These are phyloP conservation scores for Aureobasidium sp. DNA, from an alignment of 2,329 filamentous ascomycete genomes.

Conservation along the genomic window DNA sequence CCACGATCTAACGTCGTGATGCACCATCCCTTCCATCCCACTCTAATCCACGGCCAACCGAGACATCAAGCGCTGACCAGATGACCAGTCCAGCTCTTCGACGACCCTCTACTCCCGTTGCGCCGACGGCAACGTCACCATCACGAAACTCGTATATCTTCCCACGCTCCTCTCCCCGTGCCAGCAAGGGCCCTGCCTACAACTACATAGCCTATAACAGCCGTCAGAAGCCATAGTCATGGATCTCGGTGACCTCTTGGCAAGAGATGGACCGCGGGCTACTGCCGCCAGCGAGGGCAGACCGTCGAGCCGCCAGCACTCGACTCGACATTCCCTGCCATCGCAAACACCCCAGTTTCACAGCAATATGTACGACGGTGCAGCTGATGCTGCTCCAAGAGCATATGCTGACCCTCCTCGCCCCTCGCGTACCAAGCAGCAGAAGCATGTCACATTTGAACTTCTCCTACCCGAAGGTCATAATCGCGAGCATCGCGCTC, in stretches of 20 bases:
- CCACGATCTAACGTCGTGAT: not conserved
- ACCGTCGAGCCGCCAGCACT: constrained; percentile 29
- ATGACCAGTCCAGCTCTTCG: not conserved
- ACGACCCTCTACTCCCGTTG: constrained; percentile 19
- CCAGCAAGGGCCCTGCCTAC: constrained; percentile 2
- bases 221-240: constrained; percentile 20
- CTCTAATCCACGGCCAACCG: not conserved
- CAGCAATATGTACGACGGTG: not conserved
- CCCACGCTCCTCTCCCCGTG: constrained; percentile 6
- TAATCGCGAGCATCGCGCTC: constrained; percentile 59
- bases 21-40: not conserved
- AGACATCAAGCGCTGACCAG: constrained; percentile 10
- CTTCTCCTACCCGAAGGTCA: constrained; percentile 62
- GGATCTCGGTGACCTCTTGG: constrained; percentile 33
- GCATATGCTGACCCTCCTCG: constrained; percentile 20
- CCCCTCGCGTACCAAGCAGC: constrained; percentile 33
- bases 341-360: constrained; percentile 16
- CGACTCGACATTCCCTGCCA: constrained; percentile 25
- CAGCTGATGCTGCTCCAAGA: not conserved
- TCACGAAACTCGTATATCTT: constrained; percentile 14
- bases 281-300: constrained; percentile 21
- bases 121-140: constrained; percentile 26
- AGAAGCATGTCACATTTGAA: constrained; percentile 74
- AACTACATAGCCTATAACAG: not conserved
- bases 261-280: constrained; percentile 19